A percentile compares a stretch with the other conserved stretches of the same genome.
Conservation (phyloP, 441 rosid species). For the Syzygium malaccense region DNA sequence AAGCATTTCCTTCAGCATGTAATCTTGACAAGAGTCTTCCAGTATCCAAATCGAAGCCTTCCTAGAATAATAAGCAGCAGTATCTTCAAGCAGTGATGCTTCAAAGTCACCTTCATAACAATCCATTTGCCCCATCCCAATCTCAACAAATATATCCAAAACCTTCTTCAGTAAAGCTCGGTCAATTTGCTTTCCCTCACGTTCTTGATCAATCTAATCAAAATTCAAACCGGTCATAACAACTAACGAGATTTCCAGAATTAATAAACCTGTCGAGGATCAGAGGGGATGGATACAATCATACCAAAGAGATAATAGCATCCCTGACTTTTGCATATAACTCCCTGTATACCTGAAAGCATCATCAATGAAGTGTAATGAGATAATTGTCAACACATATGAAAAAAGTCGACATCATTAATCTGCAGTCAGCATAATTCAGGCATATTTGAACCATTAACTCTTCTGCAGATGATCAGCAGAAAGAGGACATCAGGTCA, state of each 20-base stretch:
- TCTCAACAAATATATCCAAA: slow-evolving; percentile 76
- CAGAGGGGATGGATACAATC: not conserved
- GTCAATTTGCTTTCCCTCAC: slow-evolving; percentile 89
- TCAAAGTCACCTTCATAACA: slow-evolving; percentile 80
- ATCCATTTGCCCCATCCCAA: slow-evolving; percentile 82
- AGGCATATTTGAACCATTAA: not conserved
- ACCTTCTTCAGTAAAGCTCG: slow-evolving; percentile 75
- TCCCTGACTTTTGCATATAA: slow-evolving; percentile 53
- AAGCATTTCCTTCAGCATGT: slow-evolving; percentile 70
- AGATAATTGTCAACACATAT: not conserved
- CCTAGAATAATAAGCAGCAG: slow-evolving; percentile 71
- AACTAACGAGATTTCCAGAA: not conserved
- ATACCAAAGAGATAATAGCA: slow-evolving; percentile 65
- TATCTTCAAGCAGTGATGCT: slow-evolving; percentile 54
- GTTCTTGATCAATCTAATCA: slow-evolving; percentile 72
- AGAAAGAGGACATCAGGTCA: not conserved
- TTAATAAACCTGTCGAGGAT: not conserved
- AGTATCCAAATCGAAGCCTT: slow-evolving; percentile 88
- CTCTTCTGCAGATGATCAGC: not conserved
- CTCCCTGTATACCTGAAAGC: slow-evolving; percentile 59
- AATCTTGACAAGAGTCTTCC: slow-evolving; percentile 78
- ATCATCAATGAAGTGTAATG: not conserved
- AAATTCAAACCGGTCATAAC: not conserved
- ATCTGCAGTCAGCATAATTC: not conserved
- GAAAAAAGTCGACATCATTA: not conserved